These are phyloP conservation scores for Sporothrix mexicana DNA, from an alignment of 2,329 filamentous ascomycete species.

Conservation along the genomic window DNA sequence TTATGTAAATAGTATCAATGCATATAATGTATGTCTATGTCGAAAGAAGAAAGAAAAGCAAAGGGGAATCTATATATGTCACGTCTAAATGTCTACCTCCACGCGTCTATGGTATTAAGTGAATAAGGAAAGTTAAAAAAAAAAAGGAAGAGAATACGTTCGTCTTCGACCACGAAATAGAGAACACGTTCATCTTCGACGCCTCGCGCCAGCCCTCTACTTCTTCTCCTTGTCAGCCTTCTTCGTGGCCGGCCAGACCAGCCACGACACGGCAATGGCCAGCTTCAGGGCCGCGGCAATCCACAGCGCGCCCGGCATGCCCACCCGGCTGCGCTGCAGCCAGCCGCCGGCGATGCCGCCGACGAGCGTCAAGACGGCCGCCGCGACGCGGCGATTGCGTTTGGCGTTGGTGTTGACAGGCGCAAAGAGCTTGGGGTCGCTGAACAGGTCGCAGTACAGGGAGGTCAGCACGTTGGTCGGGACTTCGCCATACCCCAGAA, in stretches of 20 bases:
- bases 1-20: not conserved
- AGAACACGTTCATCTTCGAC: not conserved
- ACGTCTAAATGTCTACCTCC: not conserved
- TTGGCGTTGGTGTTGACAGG: constrained; percentile 53
- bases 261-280: constrained; percentile 62
- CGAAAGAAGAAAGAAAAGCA: constrained; percentile 11
- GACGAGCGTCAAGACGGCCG: constrained; percentile 55
- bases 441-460: constrained; percentile 59
- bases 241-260: constrained; percentile 58
- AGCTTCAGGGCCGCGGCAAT: constrained; percentile 63
- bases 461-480: constrained; percentile 63
- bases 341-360: constrained; percentile 59
- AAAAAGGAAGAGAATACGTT: not conserved
- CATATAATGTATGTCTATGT: not conserved
- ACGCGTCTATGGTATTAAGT: not conserved
- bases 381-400: constrained; percentile 57
- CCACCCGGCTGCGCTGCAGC: constrained; percentile 57
- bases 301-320: constrained; percentile 55
- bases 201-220: not conserved
- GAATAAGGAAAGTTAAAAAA: not conserved
- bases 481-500: constrained; percentile 60
- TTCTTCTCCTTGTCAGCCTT: not conserved
- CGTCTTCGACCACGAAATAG: not conserved
- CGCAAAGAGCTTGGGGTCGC: constrained; percentile 56
- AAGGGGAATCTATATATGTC: constrained; percentile 25